These are phyloP conservation scores for Chrysanthemum makinoi DNA, from an alignment of 129 eudicot species.

Conservation along the genomic window DNA sequence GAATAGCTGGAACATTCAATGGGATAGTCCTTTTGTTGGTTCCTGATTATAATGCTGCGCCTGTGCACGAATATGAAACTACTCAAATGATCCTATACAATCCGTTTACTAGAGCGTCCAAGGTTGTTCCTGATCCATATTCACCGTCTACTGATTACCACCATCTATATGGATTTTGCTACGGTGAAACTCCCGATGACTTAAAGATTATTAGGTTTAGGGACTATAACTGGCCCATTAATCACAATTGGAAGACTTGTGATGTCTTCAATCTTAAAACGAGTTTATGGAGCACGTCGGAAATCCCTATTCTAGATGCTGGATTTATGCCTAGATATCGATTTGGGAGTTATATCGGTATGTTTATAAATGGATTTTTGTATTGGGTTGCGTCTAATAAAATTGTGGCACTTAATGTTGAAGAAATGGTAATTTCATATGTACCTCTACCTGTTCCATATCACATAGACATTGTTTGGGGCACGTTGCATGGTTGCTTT, in stretches of 20 bases:
- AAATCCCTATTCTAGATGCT: background rate
- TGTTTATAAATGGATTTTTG: background rate
- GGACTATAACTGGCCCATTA: background rate
- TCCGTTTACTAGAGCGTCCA: background rate
- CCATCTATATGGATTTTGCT: background rate
- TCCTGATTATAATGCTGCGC: background rate
- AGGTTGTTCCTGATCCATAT: background rate
- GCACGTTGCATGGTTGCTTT: background rate
- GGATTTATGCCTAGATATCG: no score
- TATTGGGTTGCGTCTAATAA: background rate
- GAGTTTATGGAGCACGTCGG: background rate
- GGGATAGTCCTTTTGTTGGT: background rate
- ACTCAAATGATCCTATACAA: background rate
- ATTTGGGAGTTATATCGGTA: background rate
- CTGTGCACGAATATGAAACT: background rate
- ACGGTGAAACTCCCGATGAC: background rate
- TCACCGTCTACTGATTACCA: background rate
- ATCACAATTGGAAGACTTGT: background rate
- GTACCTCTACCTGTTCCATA: background rate
- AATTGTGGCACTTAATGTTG: background rate
- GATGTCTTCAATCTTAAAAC: background rate
- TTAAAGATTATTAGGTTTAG: background rate
- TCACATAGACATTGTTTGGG: background rate
- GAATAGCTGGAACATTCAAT: background rate
- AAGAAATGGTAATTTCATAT: background rate